A percentile compares a stretch with the other conserved stretches of the same genome.
Evolutionary conservation across 805 yeast species (phyloP).

Genomic region (Ogataea nonfermentans): DNA sequence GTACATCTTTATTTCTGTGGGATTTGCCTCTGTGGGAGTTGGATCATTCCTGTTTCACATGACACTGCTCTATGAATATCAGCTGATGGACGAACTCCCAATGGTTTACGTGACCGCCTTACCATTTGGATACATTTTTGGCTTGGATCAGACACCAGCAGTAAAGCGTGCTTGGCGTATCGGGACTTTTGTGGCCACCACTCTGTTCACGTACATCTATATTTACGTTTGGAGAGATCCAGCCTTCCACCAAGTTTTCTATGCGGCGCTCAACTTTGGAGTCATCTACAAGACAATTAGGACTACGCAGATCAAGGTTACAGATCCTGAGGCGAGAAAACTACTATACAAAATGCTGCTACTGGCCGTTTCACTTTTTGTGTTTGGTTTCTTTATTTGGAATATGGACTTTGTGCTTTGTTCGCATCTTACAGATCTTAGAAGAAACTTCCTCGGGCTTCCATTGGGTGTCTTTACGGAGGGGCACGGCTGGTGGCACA

Average conservation of each 20-base stretch:
- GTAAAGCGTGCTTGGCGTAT: conserved; percentile 22
- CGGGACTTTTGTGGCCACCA: conserved; percentile 33
- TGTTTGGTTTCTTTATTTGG: conserved; percentile 82
- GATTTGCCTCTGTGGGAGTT: conserved; percentile 85
- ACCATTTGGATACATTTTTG: conserved; percentile 54
- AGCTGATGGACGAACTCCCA: conserved; percentile 91
- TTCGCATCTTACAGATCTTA: conserved; percentile 47
- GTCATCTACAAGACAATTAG: conserved; percentile 59
- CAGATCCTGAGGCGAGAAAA: conserved; percentile 21
- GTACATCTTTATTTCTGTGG: conserved; percentile 68
- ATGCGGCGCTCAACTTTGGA: conserved; percentile 72
- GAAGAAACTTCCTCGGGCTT: conserved; percentile 64
- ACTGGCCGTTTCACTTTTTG: conserved; percentile 43
- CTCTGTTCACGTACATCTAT: conserved; percentile 64
- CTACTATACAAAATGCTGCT: conserved; percentile 29
- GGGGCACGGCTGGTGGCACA: conserved; percentile 98
- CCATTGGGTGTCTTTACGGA: conserved; percentile 86
- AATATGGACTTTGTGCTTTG: conserved; percentile 85
- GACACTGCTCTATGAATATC: conserved; percentile 88
- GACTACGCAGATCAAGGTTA: conserved; percentile 25
- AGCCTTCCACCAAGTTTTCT: conserved; percentile 82
- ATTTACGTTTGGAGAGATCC: conserved; percentile 72
- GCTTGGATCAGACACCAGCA: conserved; percentile 28
- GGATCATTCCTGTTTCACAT: conserved; percentile 97
- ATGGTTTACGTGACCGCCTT: conserved; percentile 98